Evolutionary conservation across 257 asterid species (phyloP).

Genomic region (Solanum sejunctum): DNA sequence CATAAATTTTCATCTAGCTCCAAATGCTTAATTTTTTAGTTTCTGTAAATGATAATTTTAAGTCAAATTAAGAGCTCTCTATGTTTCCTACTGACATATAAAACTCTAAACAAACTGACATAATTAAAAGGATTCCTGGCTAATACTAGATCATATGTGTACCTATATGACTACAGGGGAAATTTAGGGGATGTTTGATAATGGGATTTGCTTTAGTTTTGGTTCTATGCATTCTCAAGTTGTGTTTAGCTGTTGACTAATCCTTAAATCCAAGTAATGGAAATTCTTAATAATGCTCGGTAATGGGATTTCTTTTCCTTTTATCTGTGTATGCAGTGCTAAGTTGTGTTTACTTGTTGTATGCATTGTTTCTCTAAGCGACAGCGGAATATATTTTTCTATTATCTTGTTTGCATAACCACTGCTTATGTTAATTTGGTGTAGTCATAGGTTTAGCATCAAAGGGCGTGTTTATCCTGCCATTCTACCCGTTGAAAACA

Average conservation of each 20-base stretch:
- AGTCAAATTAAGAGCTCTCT: background rate
- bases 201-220: background rate
- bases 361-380: background rate
- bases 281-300: background rate
- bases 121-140: background rate
- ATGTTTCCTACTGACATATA: background rate
- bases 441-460: constrained; percentile 75
- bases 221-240: background rate
- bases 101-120: background rate
- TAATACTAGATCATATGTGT: background rate
- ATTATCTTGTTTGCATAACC: background rate
- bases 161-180: background rate
- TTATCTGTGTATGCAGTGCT: background rate
- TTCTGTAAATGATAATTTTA: background rate
- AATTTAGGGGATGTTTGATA: background rate
- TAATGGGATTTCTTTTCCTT: background rate
- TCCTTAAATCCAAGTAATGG: too few relatives aligned
- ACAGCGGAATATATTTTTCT: background rate
- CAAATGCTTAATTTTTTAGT: too few relatives aligned
- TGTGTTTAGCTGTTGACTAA: background rate
- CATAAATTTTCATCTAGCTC: background rate
- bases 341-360: background rate
- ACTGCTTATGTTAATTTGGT: background rate
- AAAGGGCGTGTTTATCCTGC: constrained; percentile 85
- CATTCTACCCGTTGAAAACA: constrained; percentile 44